Evolutionary conservation across 805 yeast genomes (phyloP).

Genomic region (Kodamaea hsintzibuensis): DNA sequence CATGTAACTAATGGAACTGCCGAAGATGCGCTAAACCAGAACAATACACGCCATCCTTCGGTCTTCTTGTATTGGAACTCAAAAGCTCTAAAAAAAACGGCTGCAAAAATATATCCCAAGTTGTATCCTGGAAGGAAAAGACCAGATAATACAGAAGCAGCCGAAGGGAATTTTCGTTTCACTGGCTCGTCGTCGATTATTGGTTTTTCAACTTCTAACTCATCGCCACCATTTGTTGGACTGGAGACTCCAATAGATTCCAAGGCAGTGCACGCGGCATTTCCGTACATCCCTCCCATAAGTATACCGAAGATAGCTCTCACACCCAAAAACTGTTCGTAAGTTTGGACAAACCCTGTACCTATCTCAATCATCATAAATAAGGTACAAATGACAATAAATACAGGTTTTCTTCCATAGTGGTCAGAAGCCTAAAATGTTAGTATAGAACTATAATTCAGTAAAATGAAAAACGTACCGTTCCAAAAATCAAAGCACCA

Average conservation of each 20-base stretch:
- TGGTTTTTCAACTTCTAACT: neutral
- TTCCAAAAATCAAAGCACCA: slow-evolving; percentile 26
- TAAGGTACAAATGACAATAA: slow-evolving; percentile 19
- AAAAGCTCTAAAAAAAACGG: slow-evolving; percentile 24
- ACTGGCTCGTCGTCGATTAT: neutral
- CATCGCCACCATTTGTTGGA: neutral
- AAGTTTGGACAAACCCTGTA: slow-evolving; percentile 26
- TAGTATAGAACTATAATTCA: neutral
- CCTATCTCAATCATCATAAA: slow-evolving; percentile 24
- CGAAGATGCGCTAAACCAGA: slow-evolving; percentile 28
- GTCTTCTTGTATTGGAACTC: slow-evolving; percentile 16
- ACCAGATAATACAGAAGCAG: slow-evolving; percentile 18
- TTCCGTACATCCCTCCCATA: slow-evolving; percentile 28
- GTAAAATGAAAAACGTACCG: neutral
- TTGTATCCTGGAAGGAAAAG: slow-evolving; percentile 30
- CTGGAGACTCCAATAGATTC: slow-evolving; percentile 9
- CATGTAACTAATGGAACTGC: slow-evolving; percentile 22
- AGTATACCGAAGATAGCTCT: slow-evolving; percentile 26
- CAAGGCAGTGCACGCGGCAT: slow-evolving; percentile 22
- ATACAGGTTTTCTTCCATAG: slow-evolving; percentile 27
- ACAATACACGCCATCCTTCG: slow-evolving; percentile 24
- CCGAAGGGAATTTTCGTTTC: neutral
- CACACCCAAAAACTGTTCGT: slow-evolving; percentile 23
- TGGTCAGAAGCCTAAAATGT: slow-evolving; percentile 18
- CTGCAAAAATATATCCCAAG: slow-evolving; percentile 25